Evolutionary conservation across 176 grass and related monocot genomes (phyloP).

Genomic region (Coix lacrymajobi): DNA sequence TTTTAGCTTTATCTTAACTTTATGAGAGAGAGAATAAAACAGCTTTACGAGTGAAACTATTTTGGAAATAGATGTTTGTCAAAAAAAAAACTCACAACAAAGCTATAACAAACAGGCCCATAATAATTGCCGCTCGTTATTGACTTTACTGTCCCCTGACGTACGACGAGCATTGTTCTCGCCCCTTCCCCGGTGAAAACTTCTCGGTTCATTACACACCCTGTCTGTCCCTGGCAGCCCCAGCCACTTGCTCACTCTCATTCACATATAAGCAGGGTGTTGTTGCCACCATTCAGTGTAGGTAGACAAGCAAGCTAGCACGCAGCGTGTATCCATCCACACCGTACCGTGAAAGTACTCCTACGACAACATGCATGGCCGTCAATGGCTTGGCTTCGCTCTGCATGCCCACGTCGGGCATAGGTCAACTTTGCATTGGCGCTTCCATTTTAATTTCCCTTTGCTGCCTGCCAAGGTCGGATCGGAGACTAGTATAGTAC

Average conservation of each 20-base stretch:
- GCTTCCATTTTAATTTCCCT: background rate
- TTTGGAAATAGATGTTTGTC: too few relatives aligned
- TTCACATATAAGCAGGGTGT: background rate
- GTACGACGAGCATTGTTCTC: background rate
- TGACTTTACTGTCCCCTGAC: background rate
- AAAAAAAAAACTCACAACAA: too few relatives aligned
- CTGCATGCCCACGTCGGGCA: background rate
- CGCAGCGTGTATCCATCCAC: background rate
- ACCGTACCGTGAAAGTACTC: background rate
- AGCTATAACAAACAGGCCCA: too few relatives aligned
- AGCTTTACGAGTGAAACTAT: too few relatives aligned
- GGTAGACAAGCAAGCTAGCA: background rate
- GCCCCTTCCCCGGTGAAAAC: conserved; percentile 2
- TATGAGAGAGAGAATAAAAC: too few relatives aligned
- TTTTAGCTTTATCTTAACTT: too few relatives aligned
- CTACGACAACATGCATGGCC: background rate
- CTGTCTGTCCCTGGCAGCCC: background rate
- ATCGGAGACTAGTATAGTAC: background rate
- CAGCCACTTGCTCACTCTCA: too few relatives aligned
- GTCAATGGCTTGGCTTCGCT: background rate
- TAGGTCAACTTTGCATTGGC: background rate
- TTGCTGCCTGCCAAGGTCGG: too few relatives aligned
- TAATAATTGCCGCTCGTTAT: background rate
- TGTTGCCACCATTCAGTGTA: background rate
- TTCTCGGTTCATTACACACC: background rate